Evolutionary conservation across 2,329 filamentous ascomycete genomes (phyloP).

Genomic region (Sclerotinia minor): DNA sequence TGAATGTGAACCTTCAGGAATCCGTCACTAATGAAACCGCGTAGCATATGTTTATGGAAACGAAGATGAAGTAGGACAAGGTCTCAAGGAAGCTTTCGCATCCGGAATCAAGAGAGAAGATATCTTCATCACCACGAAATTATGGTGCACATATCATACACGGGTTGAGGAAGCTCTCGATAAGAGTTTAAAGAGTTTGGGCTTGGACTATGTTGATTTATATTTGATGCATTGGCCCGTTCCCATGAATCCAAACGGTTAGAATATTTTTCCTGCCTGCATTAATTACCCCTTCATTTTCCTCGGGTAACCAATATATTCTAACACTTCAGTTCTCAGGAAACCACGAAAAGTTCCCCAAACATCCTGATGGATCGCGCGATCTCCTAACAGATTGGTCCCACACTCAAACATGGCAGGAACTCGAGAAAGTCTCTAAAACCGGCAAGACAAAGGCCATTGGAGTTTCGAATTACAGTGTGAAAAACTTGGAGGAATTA

Average conservation of each 20-base stretch:
- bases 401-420: constrained; percentile 76
- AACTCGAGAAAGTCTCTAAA: constrained; percentile 65
- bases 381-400: constrained; percentile 70
- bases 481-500: constrained; percentile 42
- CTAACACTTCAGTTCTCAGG: constrained; percentile 43
- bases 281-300: constrained; percentile 21
- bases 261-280: background rate
- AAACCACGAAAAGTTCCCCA: constrained; percentile 74
- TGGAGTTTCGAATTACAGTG: constrained; percentile 48
- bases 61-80: constrained; percentile 79
- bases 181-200: constrained; percentile 70
- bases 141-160: constrained; percentile 74
- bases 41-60: constrained; percentile 75
- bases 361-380: constrained; percentile 68
- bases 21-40: constrained; percentile 10
- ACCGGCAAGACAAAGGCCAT: constrained; percentile 56
- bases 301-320: too few relatives aligned
- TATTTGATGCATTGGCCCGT: constrained; percentile 84
- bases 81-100: constrained; percentile 67
- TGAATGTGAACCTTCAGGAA: constrained; percentile 44
- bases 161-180: constrained; percentile 69
- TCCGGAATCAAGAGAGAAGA: constrained; percentile 64
- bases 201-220: constrained; percentile 79
- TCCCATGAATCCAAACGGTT: constrained; percentile 74
- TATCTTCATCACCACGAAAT: constrained; percentile 66